Percentiles rank a stretch among this genome's conserved stretches.
Evolutionary conservation across 2,329 filamentous ascomycete species (phyloP).

Genomic region (Paramyrothecium roridum): DNA sequence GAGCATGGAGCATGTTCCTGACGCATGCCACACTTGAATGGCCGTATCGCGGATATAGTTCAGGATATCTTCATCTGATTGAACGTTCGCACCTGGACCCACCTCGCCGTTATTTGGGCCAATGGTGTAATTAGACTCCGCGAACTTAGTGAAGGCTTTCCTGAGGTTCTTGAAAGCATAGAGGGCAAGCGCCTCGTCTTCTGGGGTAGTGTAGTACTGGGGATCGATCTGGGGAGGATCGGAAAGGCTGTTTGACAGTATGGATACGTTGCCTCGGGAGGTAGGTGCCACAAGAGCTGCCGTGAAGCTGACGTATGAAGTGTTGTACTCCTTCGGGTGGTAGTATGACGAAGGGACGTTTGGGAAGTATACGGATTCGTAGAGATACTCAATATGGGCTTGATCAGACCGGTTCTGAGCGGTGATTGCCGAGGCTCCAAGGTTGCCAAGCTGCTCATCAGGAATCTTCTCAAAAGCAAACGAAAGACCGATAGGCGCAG

Average conservation of each 20-base stretch:
- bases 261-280: neutral
- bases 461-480: neutral
- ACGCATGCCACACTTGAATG: conserved; percentile 49
- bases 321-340: neutral
- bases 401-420: neutral
- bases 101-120: neutral
- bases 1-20: conserved; percentile 55
- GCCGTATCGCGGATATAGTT: conserved; percentile 42
- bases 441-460: neutral
- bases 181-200: neutral
- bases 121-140: neutral
- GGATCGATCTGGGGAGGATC: neutral
- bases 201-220: neutral
- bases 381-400: neutral
- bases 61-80: neutral
- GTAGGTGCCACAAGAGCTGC: neutral
- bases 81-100: neutral
- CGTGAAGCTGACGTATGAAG: neutral
- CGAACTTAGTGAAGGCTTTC: neutral
- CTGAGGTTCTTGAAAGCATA: neutral
- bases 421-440: neutral
- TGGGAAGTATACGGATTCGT: neutral
- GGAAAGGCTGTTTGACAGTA: neutral
- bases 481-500: neutral
- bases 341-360: neutral